phyloP scores from a whole-genome alignment of 257 asterid species.

The Przewalskia tangutica region DNA sequence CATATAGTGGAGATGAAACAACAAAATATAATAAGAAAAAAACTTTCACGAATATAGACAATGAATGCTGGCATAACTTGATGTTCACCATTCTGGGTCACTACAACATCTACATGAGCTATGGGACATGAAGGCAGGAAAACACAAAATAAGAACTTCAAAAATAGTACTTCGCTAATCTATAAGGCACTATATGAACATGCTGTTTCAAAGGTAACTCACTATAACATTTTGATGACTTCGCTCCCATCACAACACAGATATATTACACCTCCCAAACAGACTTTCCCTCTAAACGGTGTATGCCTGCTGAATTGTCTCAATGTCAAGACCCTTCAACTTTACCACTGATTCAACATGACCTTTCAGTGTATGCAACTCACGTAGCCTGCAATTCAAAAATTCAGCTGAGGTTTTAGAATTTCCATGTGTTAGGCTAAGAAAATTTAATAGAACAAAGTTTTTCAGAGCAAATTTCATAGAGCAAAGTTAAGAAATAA shows the following conservation, averaged over 20 bases:
- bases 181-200: neutral
- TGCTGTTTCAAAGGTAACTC: neutral
- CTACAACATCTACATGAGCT: neutral
- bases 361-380: slow-evolving; percentile 82
- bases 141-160: neutral
- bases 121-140: neutral
- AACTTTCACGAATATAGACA: neutral
- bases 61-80: neutral
- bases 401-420: neutral
- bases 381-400: slow-evolving; percentile 50
- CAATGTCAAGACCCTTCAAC: slow-evolving; percentile 93
- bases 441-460: neutral
- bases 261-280: slow-evolving; percentile 8
- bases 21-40: neutral
- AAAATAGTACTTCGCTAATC: neutral
- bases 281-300: slow-evolving; percentile 48
- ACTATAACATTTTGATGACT: neutral
- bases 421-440: neutral
- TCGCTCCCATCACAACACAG: neutral
- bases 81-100: neutral
- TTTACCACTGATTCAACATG: slow-evolving; percentile 94
- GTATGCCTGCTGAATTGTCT: slow-evolving; percentile 86
- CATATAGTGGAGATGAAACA: neutral
- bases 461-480: neutral
- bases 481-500: too few species aligned